Evolutionary conservation across 1,284 basidiomycete species (phyloP), one percentile per base, ranked within the genome.

Genomic region (Bjerkandera adusta): DNA sequence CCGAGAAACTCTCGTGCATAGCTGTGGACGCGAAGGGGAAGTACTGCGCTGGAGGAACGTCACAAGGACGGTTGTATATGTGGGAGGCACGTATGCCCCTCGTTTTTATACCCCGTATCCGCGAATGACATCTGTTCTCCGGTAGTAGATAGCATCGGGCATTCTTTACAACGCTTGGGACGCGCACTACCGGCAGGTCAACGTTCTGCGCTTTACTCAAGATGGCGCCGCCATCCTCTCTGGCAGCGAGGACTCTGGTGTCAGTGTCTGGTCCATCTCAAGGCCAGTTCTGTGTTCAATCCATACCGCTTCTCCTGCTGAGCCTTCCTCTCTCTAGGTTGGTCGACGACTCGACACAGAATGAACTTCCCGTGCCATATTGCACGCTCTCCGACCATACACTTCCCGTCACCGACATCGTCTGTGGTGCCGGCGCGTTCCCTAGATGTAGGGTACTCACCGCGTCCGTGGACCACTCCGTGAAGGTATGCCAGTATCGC

Each of bases 151-250:
- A 57, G 76, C 88, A 2, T 96, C 93, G 3, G 96, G 96, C 5
- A 84, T 92, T 34, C 73, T 99, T 36, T 88, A 89, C 66, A 83
- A 89, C 50, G 83, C 89, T 0, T 94, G 94, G 79, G 95, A 97
- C 55, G 95, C 93, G 6, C 96, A 98, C 67, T 99, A 97, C 68
- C 89, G 95, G 40, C 77, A 85, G 57, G 76, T 97, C 35, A 89
- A 82, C 48, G 84, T 89, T 3, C 69, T 98, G 2, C 79, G 77
- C 32, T 98, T 97, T 67, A 89, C 89, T 4, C 71, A 72, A 27
- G 94, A 97, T 59, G 87, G 88, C 27, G 77, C 79, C 18, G 82
- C 85, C 4, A 73, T 99, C 44, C 63, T 97, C 8, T 90, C 91
- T 16, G 92, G 86, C 7, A 92, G 91, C 33, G 89, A 95, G 50